Base-by-base conservation (phyloP, 2,329 filamentous ascomycete genomes). In the Fusarium neocosmosporiellum region DNA sequence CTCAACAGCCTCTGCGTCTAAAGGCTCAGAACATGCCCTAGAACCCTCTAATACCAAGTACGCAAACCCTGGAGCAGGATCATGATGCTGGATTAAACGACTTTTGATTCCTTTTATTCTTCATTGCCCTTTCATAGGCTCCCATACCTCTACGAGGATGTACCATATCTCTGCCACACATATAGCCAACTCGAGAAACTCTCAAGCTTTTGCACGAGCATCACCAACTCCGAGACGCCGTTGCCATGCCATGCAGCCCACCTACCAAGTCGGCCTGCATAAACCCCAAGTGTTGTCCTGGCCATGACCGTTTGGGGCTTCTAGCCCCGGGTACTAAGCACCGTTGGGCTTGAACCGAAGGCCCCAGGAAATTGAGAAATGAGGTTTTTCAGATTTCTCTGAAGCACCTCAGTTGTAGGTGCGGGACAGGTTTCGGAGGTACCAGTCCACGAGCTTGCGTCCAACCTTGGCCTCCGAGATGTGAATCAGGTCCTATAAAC, bases 391-490 rank as follows among this genome's bases (percentile, higher is more conserved):
- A 76, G 63, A 67, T 73, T 74, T 67, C 69, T 71, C 66, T 69
- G 39, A 50, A 43, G 55, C 65, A 75, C 65, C 72, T 74, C 79
- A 84, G 80, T 84, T 97, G 88, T 99, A 99, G 67, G 95, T 97
- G 83, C 96, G 92, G 69, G 95, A 94, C 80, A 99, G 88, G 88
- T 99, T 99, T 82, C 96, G 92, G 81, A 99, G 90, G 84, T 99
- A 99, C 96, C 96, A 99, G 85, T 99, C 96, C 75, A 99, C 96
- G 80, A 99, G 88, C 87, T 96, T 97, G 79, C 96, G 91, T 81
- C 96, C 96, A 69, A 98, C 95, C 92, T 99, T 99, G 77, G 96
- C 96, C 86, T 99, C 96, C 67, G 96, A 98, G 78, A 99, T 96
- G 85, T 99, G 96, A 83, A 99, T 99, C 79, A 99, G 87, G 82